Conservation (phyloP, 2,329 filamentous ascomycete species). For the Colletotrichum sp. region DNA sequence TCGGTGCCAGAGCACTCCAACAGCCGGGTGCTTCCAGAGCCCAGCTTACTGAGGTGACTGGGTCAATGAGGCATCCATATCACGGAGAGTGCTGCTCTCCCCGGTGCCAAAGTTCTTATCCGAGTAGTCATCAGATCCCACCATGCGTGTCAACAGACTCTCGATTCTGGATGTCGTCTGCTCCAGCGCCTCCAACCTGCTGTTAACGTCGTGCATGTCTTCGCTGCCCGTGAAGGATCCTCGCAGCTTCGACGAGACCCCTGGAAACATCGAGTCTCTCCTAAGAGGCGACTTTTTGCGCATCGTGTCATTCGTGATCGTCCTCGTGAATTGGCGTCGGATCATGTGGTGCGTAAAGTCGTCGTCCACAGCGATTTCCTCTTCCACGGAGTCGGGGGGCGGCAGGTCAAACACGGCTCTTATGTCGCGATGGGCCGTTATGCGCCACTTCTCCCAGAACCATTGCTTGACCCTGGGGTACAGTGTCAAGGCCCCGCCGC, state of each 20-base stretch:
- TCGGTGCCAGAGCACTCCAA: not conserved
- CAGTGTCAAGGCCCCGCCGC: slow-evolving; percentile 24
- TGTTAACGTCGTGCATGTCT: slow-evolving; percentile 47
- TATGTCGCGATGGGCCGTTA: slow-evolving; percentile 75
- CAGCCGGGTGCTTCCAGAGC: not conserved
- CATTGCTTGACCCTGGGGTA: slow-evolving; percentile 38
- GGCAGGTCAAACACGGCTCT: slow-evolving; percentile 75
- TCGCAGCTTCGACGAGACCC: slow-evolving; percentile 54
- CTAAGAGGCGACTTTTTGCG: slow-evolving; percentile 41
- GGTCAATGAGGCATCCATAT: slow-evolving; percentile 29
- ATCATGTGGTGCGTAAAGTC: slow-evolving; percentile 63
- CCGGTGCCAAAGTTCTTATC: slow-evolving; percentile 30
- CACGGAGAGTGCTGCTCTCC: slow-evolving; percentile 29
- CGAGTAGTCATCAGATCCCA: slow-evolving; percentile 26
- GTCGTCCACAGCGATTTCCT: slow-evolving; percentile 64
- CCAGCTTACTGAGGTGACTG: slow-evolving; percentile 30
- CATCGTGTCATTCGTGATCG: slow-evolving; percentile 42
- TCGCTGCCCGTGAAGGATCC: slow-evolving; percentile 52
- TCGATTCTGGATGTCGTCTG: slow-evolving; percentile 53
- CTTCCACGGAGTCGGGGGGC: slow-evolving; percentile 64
- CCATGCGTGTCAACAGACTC: slow-evolving; percentile 45
- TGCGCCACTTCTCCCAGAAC: slow-evolving; percentile 72
- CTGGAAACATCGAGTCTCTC: slow-evolving; percentile 63
- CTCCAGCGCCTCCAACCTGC: slow-evolving; percentile 55
- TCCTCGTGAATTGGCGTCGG: slow-evolving; percentile 58